phyloP scores from a whole-genome alignment of 345 rosid species.

The Populus deltoides region DNA sequence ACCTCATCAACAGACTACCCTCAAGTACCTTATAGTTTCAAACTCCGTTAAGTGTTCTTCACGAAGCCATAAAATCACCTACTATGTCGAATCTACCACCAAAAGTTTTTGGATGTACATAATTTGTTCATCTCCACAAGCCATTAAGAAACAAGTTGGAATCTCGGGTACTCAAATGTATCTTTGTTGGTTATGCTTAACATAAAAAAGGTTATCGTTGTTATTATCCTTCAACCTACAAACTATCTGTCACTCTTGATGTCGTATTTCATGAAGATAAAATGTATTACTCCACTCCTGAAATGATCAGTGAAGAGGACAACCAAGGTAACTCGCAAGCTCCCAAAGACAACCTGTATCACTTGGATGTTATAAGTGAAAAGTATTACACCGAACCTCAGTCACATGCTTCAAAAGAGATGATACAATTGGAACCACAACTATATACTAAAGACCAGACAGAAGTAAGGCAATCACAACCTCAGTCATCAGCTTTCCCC shows the following conservation, averaged over 20 bases:
- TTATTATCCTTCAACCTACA: not conserved
- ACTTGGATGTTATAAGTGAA: no score
- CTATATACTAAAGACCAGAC: no score
- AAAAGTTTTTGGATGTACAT: not conserved
- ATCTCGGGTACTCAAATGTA: not conserved
- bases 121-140: not conserved
- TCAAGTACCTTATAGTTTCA: not conserved
- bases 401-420: no score
- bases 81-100: not conserved
- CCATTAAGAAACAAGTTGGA: not conserved
- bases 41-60: not conserved
- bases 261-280: not conserved
- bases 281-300: no score
- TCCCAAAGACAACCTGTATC: no score
- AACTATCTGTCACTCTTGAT: not conserved
- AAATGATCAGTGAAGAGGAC: no score
- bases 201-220: not conserved
- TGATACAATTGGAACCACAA: no score
- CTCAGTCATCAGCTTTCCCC: no score
- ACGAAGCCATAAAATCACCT: no score
- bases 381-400: no score
- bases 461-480: no score
- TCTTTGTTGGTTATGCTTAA: not conserved
- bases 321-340: no score
- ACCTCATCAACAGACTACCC: not conserved